Conservation (phyloP, 1,284 basidiomycete species). For the Pascua sp. region DNA sequence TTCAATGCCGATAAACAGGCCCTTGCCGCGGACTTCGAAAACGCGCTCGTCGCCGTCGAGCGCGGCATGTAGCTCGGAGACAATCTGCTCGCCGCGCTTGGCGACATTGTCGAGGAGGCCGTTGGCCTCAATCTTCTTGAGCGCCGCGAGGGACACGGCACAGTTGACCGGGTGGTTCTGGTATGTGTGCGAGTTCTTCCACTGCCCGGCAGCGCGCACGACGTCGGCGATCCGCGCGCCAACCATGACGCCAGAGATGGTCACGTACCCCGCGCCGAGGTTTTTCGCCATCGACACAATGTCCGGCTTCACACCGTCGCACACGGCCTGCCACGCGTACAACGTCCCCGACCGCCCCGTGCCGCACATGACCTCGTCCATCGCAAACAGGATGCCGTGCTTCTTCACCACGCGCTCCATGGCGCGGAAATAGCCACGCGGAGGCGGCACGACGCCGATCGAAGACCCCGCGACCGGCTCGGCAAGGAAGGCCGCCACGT, state of each 20-base stretch:
- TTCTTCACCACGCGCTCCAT: constrained; percentile 80
- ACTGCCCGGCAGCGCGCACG: constrained; percentile 54
- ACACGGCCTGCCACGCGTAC: constrained; percentile 57
- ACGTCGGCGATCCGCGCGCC: constrained; percentile 65
- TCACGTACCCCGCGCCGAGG: constrained; percentile 78
- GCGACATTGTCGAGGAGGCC: constrained; percentile 52
- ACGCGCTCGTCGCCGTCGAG: constrained; percentile 20
- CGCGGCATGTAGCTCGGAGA: constrained; percentile 16
- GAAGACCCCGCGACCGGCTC: constrained; percentile 65
- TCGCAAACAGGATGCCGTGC: constrained; percentile 73
- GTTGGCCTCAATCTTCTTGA: constrained; percentile 65
- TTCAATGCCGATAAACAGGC: constrained; percentile 51
- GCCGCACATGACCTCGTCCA: constrained; percentile 82
- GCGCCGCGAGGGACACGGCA: constrained; percentile 73
- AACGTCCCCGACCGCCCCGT: constrained; percentile 72
- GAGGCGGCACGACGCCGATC: constrained; percentile 55
- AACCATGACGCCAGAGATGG: constrained; percentile 74
- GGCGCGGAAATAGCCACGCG: constrained; percentile 52
- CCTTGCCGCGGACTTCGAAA: constrained; percentile 53
- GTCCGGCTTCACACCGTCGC: constrained; percentile 65
- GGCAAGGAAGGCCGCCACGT: constrained; percentile 54
- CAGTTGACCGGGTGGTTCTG: constrained; percentile 75
- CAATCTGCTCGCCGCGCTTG: constrained; percentile 25
- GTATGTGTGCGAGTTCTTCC: constrained; percentile 76
- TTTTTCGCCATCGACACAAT: constrained; percentile 81